Base-by-base conservation (phyloP, 2,329 filamentous ascomycete species). In the Arthrobotrys musiformis region DNA sequence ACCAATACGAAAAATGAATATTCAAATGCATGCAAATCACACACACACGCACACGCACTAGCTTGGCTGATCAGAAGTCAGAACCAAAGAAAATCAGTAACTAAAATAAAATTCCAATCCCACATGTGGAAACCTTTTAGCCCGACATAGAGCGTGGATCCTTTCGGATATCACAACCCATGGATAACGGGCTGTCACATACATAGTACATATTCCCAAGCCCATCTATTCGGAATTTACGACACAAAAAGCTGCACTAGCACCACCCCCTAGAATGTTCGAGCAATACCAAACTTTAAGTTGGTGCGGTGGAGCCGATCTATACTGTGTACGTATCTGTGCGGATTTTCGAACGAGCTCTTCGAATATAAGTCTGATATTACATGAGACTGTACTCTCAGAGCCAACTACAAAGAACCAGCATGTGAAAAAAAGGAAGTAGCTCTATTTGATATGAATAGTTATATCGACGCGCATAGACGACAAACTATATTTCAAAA, bases 151-250 rank as follows among this genome's bases (percentile, higher is more conserved):
- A 40, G 15, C 24, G 17, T 66, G 60, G 60, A 52, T 60, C 52
- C 50, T 60, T 46, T 60, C 28, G 19, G 60, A 73, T 60, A 46
- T 42, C 60, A 33, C 54, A 70, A 19, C 37, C 67, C 67, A 70
- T 70, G 67, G 67, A 50, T 70, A 50, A 50, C 50, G 56, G 54
- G 24, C 42, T 69, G 56, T 54, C 56, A 56, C 33, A 60, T 50
- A 60, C 40, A 42, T 42, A 42, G 15, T 42, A 42, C 40, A 42
- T 42, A 42, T 42, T 69, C 62, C 72, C 63, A 69, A 70, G 64
- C 30, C 72, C 72, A 67, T 70, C 54, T 66, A 77, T 61, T 77
- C 72, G 72, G 72, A 77, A 77, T 61, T 77, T 77, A 62, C 40
- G 46, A 69, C 66, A 30, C 44, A n/a, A n/a, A n/a, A n/a, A n/a